phyloP scores from a whole-genome alignment of 345 rosid genomes.

The Ceriops decandra region DNA sequence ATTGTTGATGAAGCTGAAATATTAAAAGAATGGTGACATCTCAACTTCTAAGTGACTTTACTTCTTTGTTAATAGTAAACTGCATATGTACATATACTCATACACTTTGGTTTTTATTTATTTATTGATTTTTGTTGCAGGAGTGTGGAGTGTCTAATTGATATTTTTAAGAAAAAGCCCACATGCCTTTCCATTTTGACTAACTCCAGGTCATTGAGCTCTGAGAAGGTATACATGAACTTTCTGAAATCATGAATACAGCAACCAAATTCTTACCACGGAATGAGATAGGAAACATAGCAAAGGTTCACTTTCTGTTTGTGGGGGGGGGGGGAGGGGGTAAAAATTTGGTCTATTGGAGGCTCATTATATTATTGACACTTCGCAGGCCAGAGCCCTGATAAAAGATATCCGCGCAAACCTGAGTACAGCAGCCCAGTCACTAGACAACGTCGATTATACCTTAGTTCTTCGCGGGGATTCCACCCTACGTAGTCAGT shows the following conservation, averaged over 20 bases:
- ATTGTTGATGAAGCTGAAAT: conserved; percentile 93
- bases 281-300: too few relatives aligned
- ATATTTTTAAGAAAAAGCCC: conserved; percentile 64
- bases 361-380: conserved; percentile 1
- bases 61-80: not conserved
- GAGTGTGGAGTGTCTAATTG: conserved; percentile 66
- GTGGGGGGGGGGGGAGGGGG: too few relatives aligned
- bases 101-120: not conserved
- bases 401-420: conserved; percentile 70
- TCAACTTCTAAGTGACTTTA: not conserved
- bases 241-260: conserved; percentile 4
- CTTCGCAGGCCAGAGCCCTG: conserved; percentile 64
- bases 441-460: conserved; percentile 51
- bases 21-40: conserved; percentile 82
- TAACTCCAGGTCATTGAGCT: conserved; percentile 77
- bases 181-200: conserved; percentile 86
- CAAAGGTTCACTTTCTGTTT: too few relatives aligned
- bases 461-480: conserved; percentile 92
- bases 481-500: conserved; percentile 93
- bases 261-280: too few relatives aligned
- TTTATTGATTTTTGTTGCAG: conserved; percentile 31
- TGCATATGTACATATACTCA: not conserved
- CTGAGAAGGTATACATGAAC: conserved; percentile 63
- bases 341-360: not conserved
- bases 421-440: conserved; percentile 58